Conservation (phyloP, 257 asterid species). For the Ligustrum vulgare region DNA sequence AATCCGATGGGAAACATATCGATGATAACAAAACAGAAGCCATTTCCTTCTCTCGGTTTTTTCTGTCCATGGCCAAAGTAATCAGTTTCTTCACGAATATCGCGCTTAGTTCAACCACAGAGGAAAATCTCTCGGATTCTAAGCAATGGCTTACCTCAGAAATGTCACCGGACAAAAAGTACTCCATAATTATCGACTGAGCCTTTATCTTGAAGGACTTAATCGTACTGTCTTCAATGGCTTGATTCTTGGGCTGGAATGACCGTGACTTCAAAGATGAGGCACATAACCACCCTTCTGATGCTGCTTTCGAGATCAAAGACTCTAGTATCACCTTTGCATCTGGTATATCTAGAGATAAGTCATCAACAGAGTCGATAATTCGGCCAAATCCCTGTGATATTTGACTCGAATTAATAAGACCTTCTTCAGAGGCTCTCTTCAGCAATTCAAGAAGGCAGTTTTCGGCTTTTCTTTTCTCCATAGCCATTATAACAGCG, state of each 20-base stretch:
- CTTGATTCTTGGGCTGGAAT: conserved; percentile 40
- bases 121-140: conserved; percentile 55
- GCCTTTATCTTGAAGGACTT: conserved; percentile 66
- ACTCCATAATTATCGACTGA: conserved; percentile 69
- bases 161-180: conserved; percentile 77
- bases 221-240: conserved; percentile 49
- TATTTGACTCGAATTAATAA: conserved; percentile 83
- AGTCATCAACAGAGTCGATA: conserved; percentile 73
- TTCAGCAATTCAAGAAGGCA: conserved; percentile 66
- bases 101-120: conserved; percentile 60
- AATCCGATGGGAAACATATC: conserved; percentile 61
- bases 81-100: conserved; percentile 75
- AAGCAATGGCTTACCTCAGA: conserved; percentile 72
- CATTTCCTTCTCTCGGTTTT: conserved; percentile 87
- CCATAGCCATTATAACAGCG: conserved; percentile 82
- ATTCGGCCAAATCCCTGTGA: conserved; percentile 79
- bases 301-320: conserved; percentile 78
- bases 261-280: conserved; percentile 69
- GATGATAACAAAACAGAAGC: conserved; percentile 83
- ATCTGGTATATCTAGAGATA: conserved; percentile 78
- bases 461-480: conserved; percentile 56
- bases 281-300: conserved; percentile 88
- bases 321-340: conserved; percentile 71
- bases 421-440: conserved; percentile 64
- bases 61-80: conserved; percentile 87